Base-by-base conservation (phyloP, 2,329 filamentous ascomycete genomes). In the Tothia fuscella region DNA sequence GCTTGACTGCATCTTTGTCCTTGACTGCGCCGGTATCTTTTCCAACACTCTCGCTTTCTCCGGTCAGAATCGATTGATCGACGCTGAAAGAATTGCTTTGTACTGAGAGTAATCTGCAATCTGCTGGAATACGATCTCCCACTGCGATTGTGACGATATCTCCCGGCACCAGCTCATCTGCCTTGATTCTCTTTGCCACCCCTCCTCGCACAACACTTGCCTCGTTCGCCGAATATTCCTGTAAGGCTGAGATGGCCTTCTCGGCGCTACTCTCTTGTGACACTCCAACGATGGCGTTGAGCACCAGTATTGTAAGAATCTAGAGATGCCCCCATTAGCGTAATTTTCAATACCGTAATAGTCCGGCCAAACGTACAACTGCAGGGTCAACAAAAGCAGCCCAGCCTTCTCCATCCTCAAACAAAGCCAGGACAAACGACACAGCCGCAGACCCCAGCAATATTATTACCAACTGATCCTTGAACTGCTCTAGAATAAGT, bases 171-270 rank as follows among this genome's bases (percentile, higher is more conserved):
- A 98, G 67, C 50, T 96, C 87, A 55, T 98, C 91, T n/a, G 91
- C 91, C 70, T 91, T 93, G 66, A 98, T 68, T 51, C 82, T 78
- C 49, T 79, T 76, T 48, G 89, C 69, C 52, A 80, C 76, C 38
- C 89, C 87, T 65, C 89, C 80, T 55, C 91, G 83, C 45, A 94
- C 63, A 41, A 93, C 89, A 59, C 89, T 98, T 52, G 91, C 89
- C 63, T 94, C 86, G 64, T 96, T 98, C 56, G 91, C 91, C 22
- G 89, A 96, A 67, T 98, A 98, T 74, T 98, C 89, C 65, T 98
- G 91, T 44, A 98, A 76, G 33, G 91, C 91, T 20, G 91, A 88
- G 59, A 98, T 98, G 39, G 91, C 91, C 68, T 96, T 95, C 63
- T 98, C 91, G 50, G 91, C 91, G 58, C 88, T 95, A 65, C 85